phyloP scores from a whole-genome alignment of 148 eudicot species.

The Rhododendron vialii region DNA sequence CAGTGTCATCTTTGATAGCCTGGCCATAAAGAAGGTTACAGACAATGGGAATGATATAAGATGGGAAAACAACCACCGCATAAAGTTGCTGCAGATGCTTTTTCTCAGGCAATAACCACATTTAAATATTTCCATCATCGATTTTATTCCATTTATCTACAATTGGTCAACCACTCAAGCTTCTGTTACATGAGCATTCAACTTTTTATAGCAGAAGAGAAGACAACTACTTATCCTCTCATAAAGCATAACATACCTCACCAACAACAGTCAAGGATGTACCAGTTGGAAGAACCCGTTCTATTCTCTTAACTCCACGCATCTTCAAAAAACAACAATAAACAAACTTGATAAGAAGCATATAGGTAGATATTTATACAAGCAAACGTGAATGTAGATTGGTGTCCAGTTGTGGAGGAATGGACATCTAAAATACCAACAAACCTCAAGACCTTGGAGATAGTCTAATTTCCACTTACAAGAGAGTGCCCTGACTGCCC shows the following conservation, averaged over 20 bases:
- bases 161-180: background rate
- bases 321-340: slow-evolving; percentile 47
- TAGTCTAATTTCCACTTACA: slow-evolving; percentile 81
- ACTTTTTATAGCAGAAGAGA: background rate
- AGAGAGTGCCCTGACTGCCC: slow-evolving; percentile 84
- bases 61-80: background rate
- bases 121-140: background rate
- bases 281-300: slow-evolving; percentile 94
- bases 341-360: background rate
- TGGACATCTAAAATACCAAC: background rate
- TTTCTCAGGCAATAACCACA: background rate
- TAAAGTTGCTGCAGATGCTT: background rate
- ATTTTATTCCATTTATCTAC: background rate
- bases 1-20: slow-evolving; percentile 74
- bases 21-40: background rate
- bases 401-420: background rate
- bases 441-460: slow-evolving; percentile 93
- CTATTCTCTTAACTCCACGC: slow-evolving; percentile 95
- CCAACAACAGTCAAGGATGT: slow-evolving; percentile 76
- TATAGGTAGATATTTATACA: background rate
- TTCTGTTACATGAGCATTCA: background rate
- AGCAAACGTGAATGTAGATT: background rate
- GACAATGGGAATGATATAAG: background rate
- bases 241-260: slow-evolving; percentile 35
- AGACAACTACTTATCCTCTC: background rate